Evolutionary conservation across 1,139 yeast species (phyloP), one percentile per base, ranked within the genome.

Genomic region (Arxiozyma heterogenica): DNA sequence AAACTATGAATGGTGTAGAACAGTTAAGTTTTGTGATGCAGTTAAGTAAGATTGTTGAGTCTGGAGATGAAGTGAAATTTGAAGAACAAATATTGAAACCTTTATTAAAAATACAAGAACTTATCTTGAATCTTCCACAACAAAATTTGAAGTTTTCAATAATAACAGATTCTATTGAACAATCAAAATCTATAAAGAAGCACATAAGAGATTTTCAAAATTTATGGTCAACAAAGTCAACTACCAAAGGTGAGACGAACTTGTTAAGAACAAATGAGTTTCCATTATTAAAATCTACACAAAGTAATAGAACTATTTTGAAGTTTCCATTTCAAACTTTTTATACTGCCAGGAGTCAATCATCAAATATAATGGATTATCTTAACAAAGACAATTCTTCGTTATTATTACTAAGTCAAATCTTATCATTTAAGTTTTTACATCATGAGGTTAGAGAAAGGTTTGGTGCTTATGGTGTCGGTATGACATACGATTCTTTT

Each of bases 381-480:
- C 71, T 76, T 3, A 78, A 83, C 53, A 73, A 75, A 53, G 97
- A 91, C 59, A 91, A 96, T 46, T 96, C 98, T 0, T 76, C 90
- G 1, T 76, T 93, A 51, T 96, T 89, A 68, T 81, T 93, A 0
- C 75, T 93, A 53, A 79, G 97, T 1, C 94, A 86, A 63, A 70
- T 93, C 54, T 71, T 91, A 60, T 84, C 96, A 0, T 91, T 85
- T 71, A 86, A 87, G 66, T 82, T 87, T 61, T 75, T 94, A 51
- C 98, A 93, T 68, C 81, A 89, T 15, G 96, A 90, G 58, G 83
- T 93, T 47, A 81, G 98, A 61, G 98, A 93, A 68, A 83, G 93
- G 63, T 96, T 96, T 57, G 98, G 98, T 53, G 98, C 98, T 0
- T 93, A 93, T 66, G 98, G 98, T 9, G 98, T 96, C 15, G 98